Base-by-base conservation (phyloP, 225 moss, liverwort and hornwort genomes). In the Physcomitrium patens region DNA sequence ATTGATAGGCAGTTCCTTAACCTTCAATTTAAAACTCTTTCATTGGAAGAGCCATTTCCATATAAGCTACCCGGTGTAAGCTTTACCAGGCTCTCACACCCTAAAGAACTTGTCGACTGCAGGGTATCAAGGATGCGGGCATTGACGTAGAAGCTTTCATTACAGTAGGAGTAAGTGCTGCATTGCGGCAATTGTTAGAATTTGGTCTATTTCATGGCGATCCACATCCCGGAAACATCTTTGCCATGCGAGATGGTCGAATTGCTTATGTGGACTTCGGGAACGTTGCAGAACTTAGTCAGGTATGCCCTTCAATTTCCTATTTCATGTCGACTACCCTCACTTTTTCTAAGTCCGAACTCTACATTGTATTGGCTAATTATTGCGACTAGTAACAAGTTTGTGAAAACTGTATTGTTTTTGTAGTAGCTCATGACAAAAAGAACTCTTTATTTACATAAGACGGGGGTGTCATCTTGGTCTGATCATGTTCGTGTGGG, bases 201-300 rank as follows among this genome's bases (percentile, higher is more conserved):
- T 99, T 99, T 78, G 99, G 99, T 68, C 85, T 99, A 44, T 99
- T 99, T 82, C 95, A 99, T 70, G 99, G 99, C 80, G 99, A 99
- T 71, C 99, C 99, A 61, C 99, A 99, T 70, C 99, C 99, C 50
- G 99, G 99, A 28, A 99, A 99, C 54, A 99, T 99, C 27, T 99
- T 99, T 76, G 99, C 99, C 52, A 99, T 99, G 99, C 93, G 86
- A 18, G 99, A 99, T 86, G 99, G 99, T 50, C 86, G 99, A 71
- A 93, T 99, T 65, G 99, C 85, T 8, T 99, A 99, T 67, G 99
- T 99, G 60, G 99, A 99, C 84, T 99, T 99, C 75, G 99, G 99
- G 69, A 99, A 99, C 47, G 99, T 99, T 68, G 99, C 99, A 77
- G 99, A 99, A 72, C 90, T 99, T 43, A 99, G 99, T 84, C 97